These are phyloP conservation scores for Sorghum bicolor DNA, from an alignment of 176 grass and related monocot genomes.

Conservation along the genomic window Sorghum_bicolor_NCBIv3 NC_012875.2:57882001-57882500, in stretches of 20 bases:
- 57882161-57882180: not conserved
- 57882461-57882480: constrained; percentile 27
- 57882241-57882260: not conserved
- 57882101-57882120: too few species aligned
- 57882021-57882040: too few species aligned
- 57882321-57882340: constrained; percentile 25
- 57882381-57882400: not conserved
- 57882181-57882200: constrained; percentile 40
- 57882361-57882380: not conserved
- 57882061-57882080: too few species aligned
- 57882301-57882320: not conserved
- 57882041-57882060: too few species aligned
- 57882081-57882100: too few species aligned
- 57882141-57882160: not conserved
- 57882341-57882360: constrained; percentile 32
- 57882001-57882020: too few species aligned
- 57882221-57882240: not conserved
- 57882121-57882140: too few species aligned
- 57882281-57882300: not conserved
- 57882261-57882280: not conserved
- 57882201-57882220: constrained; percentile 40
- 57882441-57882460: not conserved
- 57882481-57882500: not conserved
- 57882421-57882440: constrained; percentile 51
- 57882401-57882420: constrained; percentile 56